These are phyloP conservation scores for Phytomonas serpens DNA, from an alignment of 208 protist species.

Conservation along the genomic window DNA sequence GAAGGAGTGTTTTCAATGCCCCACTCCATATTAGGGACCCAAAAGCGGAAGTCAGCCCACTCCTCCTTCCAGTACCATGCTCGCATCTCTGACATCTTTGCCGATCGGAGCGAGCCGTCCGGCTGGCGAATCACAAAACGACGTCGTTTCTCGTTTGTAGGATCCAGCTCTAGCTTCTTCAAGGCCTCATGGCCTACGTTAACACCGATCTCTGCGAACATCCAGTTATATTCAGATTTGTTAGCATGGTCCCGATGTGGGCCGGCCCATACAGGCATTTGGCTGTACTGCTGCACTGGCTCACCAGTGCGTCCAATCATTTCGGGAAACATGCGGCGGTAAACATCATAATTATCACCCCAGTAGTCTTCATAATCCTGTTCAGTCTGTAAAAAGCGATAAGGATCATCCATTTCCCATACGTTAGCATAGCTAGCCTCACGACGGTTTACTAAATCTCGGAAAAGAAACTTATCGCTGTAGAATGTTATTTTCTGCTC, in stretches of 20 bases:
- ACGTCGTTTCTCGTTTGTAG: constrained; percentile 90
- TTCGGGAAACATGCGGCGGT: constrained; percentile 91
- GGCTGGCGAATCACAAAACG: constrained; percentile 90
- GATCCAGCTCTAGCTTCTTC: constrained; percentile 90
- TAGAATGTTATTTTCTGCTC: constrained; percentile 93
- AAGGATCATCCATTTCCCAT: constrained; percentile 94
- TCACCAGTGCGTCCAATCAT: constrained; percentile 89
- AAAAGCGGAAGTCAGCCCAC: constrained; percentile 93
- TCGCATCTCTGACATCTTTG: constrained; percentile 94
- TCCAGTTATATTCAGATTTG: constrained; percentile 92
- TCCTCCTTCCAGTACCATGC: constrained; percentile 94
- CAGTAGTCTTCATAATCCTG: constrained; percentile 93
- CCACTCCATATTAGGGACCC: constrained; percentile 92
- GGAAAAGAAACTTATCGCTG: constrained; percentile 91
- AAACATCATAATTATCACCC: constrained; percentile 93
- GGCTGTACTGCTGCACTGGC: constrained; percentile 91
- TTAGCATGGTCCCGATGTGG: constrained; percentile 88
- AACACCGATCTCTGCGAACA: constrained; percentile 92
- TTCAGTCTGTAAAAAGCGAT: constrained; percentile 92
- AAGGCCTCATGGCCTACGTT: constrained; percentile 90
- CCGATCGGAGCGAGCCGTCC: constrained; percentile 88
- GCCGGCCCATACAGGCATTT: constrained; percentile 88
- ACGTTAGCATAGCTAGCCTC: constrained; percentile 93
- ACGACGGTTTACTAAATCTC: constrained; percentile 86
- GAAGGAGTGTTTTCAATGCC: constrained; percentile 88